phyloP scores from a whole-genome alignment of 371 early-diverging fungal genomes.

The Lichtheimia ornata region DNA sequence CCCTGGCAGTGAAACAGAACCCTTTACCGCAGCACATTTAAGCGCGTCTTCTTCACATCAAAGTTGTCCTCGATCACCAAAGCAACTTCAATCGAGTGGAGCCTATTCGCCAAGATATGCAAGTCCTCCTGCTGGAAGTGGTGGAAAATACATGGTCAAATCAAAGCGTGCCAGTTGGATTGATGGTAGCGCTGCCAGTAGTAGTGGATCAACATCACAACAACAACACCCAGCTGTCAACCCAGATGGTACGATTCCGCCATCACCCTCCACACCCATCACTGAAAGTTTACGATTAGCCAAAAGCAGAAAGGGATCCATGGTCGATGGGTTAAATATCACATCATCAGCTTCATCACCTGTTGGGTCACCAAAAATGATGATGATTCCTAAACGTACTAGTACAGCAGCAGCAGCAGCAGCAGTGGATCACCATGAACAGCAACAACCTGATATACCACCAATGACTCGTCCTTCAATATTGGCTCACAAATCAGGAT shows the following conservation, averaged over 20 bases:
- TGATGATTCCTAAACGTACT: constrained; percentile 6
- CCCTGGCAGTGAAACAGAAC: constrained; percentile 18
- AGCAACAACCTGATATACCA: background rate
- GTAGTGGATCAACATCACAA: constrained; percentile 2
- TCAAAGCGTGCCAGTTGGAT: constrained; percentile 39
- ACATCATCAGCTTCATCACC: constrained; percentile 15
- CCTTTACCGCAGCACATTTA: background rate
- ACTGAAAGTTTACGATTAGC: constrained; percentile 4
- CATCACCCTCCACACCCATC: constrained; percentile 13
- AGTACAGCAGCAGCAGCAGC: background rate
- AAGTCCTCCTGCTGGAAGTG: constrained; percentile 32
- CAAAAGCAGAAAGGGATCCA: constrained; percentile 18
- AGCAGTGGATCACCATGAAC: background rate
- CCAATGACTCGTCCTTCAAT: background rate
- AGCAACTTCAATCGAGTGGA: constrained; percentile 6
- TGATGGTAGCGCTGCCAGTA: constrained; percentile 23
- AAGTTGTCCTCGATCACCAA: constrained; percentile 5
- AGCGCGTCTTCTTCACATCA: constrained; percentile 10
- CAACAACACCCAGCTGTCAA: constrained; percentile 5
- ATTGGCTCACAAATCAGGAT: constrained; percentile 26
- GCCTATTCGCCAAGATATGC: constrained; percentile 27
- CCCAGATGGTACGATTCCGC: constrained; percentile 13
- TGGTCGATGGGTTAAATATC: constrained; percentile 12
- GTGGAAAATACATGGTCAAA: constrained; percentile 37
- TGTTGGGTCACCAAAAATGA: constrained; percentile 14